phyloP scores from a whole-genome alignment of 148 eudicot genomes.

The Rhododendron simsii region DNA sequence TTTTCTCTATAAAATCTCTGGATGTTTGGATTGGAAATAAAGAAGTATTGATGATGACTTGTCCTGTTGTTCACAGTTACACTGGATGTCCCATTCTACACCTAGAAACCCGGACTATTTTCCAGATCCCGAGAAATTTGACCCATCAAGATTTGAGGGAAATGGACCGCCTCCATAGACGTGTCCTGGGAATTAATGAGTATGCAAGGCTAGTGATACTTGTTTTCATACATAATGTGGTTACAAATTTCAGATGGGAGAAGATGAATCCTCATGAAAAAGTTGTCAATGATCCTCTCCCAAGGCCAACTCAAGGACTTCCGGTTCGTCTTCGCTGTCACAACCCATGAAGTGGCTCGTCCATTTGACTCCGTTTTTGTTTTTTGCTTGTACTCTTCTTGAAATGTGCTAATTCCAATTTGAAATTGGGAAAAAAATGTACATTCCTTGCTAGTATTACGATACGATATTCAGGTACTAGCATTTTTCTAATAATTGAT shows the following conservation, averaged over 20 bases:
- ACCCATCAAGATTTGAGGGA: conserved; percentile 25
- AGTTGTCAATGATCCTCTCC: conserved; percentile 15
- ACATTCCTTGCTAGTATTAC: not conserved
- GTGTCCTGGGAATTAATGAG: conserved; percentile 16
- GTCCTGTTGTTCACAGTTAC: not conserved
- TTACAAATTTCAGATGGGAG: conserved; percentile 20
- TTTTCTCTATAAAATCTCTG: not conserved
- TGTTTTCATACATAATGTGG: conserved; percentile 19
- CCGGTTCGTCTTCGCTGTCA: conserved; percentile 8
- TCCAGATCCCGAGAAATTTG: conserved; percentile 22
- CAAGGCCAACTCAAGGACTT: conserved; percentile 21
- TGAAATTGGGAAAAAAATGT: not conserved
- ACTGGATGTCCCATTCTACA: conserved; percentile 8
- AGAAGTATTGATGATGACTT: not conserved
- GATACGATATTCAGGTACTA: too few species aligned
- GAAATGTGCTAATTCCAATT: not conserved
- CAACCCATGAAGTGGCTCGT: not conserved
- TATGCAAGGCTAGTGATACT: conserved; percentile 16
- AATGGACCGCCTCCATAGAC: conserved; percentile 20
- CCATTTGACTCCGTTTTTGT: not conserved
- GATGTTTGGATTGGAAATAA: not conserved
- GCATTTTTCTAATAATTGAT: not conserved
- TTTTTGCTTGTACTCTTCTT: not conserved
- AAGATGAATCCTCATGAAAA: conserved; percentile 15
- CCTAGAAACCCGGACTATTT: conserved; percentile 19